These are phyloP conservation scores for Nakazawaea anatomiae DNA, from an alignment of 805 yeast species.

Conservation along the genomic window DNA sequence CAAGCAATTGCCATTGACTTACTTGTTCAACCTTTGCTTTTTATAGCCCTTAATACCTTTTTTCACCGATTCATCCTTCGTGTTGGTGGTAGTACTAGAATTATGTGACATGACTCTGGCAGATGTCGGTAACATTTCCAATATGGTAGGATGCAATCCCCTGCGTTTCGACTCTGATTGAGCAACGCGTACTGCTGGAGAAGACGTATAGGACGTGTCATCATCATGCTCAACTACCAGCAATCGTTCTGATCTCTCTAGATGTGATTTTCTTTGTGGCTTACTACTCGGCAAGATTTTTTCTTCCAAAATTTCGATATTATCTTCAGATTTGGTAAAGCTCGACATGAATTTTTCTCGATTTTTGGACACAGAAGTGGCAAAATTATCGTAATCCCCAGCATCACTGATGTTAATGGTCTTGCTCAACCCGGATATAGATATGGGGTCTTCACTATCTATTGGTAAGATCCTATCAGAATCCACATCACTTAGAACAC, in stretches of 20 bases:
- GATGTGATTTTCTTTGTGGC: not conserved
- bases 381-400: not conserved
- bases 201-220: not conserved
- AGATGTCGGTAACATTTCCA: not conserved
- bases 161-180: not conserved
- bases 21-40: not conserved
- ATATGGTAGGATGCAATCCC: not conserved
- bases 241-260: not conserved
- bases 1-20: no score
- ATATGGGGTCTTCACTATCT: not conserved
- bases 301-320: not conserved
- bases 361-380: not conserved
- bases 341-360: conserved; percentile 3
- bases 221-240: not conserved
- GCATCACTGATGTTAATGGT: not conserved
- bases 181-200: not conserved
- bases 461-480: not conserved
- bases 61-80: not conserved
- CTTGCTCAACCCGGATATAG: not conserved
- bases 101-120: not conserved
- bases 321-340: not conserved
- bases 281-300: not conserved
- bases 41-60: not conserved
- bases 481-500: not conserved
- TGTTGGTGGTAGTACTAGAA: not conserved